Base-by-base conservation (phyloP, 1,284 basidiomycete genomes). In the Cryptococcus amylolentus region DNA sequence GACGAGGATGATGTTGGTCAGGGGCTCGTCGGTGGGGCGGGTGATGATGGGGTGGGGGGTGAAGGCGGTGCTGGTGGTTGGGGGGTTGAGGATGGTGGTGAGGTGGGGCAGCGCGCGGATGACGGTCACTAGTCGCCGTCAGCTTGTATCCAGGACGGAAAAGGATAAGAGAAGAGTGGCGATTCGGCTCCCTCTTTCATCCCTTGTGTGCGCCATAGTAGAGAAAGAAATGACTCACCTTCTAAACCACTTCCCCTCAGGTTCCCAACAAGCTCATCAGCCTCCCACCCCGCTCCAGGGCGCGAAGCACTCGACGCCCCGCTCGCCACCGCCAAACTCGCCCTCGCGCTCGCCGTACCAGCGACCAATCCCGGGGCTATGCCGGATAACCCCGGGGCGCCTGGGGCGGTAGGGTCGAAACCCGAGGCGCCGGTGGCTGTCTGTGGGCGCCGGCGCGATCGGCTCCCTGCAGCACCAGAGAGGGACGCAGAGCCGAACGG, bases 261-360 rank as follows among this genome's bases (percentile, higher is more conserved):
- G 13, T 64, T 63, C 8, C 63, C 64, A 9, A 77, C 73, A 2
- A 78, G 61, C 57, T 75, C 73, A 48, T 78, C 76, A 1, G 73
- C 76, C 45, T 75, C 75, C 64, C 69, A 71, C 18, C 73, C 72
- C 1, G 70, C 67, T 49, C 70, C 59, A 18, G 52, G 58, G 41
- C 59, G 61, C 4, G 51, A 35, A 35, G 57, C 10, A 43, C 42
- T 20, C 57, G 13, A 4, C 57, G 52, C 48, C 2, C 54, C 52
- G 4, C 41, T 42, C 20, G 16, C 63, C 57, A 64, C 44, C 2
- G 70, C 70, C n/a, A 72, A 54, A 58, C 70, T 72, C 2, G 52
- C 39, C 57, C 70, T 52, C 59, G 39, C 14, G 44, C 31, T 40
- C 16, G 37, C 16, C n/a, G 31, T 41, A 14, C 51, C 56, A n/a